Conservation (phyloP, 768 basidiomycete genomes). For the Trametes villosa region DNA sequence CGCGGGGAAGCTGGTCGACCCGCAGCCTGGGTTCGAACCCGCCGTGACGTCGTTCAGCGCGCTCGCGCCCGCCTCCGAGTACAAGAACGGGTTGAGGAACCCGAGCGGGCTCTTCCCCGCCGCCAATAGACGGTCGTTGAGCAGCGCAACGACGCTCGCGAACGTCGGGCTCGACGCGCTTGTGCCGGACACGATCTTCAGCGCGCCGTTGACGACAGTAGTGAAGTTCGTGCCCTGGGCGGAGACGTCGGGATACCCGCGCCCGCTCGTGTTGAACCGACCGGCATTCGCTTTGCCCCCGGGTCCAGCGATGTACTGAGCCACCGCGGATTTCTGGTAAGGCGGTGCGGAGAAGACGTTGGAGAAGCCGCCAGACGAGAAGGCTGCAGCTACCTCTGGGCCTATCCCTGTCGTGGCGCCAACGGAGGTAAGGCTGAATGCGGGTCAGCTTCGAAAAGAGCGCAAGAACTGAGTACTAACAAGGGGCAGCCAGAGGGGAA, state of each 20-base stretch:
- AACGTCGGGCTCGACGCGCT: conserved; percentile 67
- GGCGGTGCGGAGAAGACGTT: conserved; percentile 58
- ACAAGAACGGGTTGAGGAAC: conserved; percentile 43
- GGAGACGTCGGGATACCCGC: conserved; percentile 69
- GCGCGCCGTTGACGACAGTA: conserved; percentile 47
- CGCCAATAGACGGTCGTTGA: conserved; percentile 43
- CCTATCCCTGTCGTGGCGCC: conserved; percentile 60
- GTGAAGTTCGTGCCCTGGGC: conserved; percentile 56
- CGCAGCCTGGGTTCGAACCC: conserved; percentile 41
- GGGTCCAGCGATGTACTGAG: conserved; percentile 47
- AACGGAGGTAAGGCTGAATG: conserved; percentile 52
- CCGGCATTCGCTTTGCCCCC: conserved; percentile 55
- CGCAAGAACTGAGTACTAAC: conserved; percentile 26
- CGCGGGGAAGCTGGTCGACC: conserved; percentile 40
- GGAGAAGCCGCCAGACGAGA: conserved; percentile 79
- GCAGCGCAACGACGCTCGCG: conserved; percentile 60
- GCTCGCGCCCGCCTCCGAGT: conserved; percentile 29
- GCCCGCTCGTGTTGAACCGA: conserved; percentile 50
- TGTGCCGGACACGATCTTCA: conserved; percentile 55
- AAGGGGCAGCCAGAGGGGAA: conserved; percentile 59
- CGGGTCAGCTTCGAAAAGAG: background rate
- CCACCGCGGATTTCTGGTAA: conserved; percentile 56
- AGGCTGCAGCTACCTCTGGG: conserved; percentile 60
- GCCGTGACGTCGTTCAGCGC: conserved; percentile 33
- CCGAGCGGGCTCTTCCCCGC: conserved; percentile 39